Evolutionary conservation across 495 filamentous ascomycete genomes (phyloP).

Genomic region (Bacidia rubella): DNA sequence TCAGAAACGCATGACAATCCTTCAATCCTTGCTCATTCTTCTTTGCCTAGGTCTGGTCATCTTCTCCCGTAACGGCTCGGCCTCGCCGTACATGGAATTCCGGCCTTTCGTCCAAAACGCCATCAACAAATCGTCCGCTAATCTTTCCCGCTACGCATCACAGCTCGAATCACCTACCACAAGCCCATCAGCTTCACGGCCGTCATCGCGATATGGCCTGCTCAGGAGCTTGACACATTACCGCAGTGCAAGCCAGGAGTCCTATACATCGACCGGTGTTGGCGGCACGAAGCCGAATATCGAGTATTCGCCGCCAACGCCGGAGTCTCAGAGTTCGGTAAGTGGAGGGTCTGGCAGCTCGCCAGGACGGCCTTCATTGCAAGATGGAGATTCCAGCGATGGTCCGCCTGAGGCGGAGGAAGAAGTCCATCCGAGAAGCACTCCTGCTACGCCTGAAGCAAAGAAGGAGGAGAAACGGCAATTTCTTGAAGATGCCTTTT

Average conservation of each 20-base stretch:
- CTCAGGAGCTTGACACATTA: conserved; percentile 8
- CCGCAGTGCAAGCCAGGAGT: conserved; percentile 25
- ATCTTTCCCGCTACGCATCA: conserved; percentile 21
- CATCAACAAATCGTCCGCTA: conserved; percentile 32
- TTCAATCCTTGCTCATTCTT: conserved; percentile 76
- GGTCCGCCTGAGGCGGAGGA: conserved; percentile 17
- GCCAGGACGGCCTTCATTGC: background rate
- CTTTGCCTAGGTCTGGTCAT: conserved; percentile 79
- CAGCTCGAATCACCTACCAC: conserved; percentile 30
- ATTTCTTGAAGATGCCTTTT: background rate
- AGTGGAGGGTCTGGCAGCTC: background rate
- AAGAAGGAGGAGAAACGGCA: conserved; percentile 1
- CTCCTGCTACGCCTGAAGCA: conserved; percentile 9
- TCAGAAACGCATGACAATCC: conserved; percentile 85
- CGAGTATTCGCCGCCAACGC: conserved; percentile 36
- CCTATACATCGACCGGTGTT: conserved; percentile 24
- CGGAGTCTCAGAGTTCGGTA: conserved; percentile 5
- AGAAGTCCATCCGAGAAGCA: conserved; percentile 18
- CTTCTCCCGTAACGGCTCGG: conserved; percentile 42
- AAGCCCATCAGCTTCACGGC: conserved; percentile 33
- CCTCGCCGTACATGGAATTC: conserved; percentile 33
- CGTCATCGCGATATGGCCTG: conserved; percentile 25
- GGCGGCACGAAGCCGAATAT: conserved; percentile 26
- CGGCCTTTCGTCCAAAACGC: conserved; percentile 42
- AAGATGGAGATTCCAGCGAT: background rate